Evolutionary conservation across 2,329 filamentous ascomycete species (phyloP), one percentile per base, ranked within the genome.

Genomic region (Penicillium sp.): DNA sequence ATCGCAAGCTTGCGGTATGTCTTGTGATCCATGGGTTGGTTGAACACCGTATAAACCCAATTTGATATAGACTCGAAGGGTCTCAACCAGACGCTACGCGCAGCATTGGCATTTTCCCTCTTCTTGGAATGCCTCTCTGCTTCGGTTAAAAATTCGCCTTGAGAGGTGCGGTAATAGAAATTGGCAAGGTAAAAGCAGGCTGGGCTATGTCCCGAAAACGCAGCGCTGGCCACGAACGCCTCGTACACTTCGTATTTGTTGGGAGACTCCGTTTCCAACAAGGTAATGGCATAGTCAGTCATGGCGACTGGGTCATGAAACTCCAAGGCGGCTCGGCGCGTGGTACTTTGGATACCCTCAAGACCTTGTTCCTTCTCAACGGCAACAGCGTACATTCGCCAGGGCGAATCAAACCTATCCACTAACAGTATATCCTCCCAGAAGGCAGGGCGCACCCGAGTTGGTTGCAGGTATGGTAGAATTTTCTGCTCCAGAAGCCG

Each of bases 161-260:
- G 59, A n/a, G 37, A 68, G 7, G 62, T 73, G 41, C 64, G 68
- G 49, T 67, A 72, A 56, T 76, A 77, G 53, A 70, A 71, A 43
- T 73, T 71, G 3, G 66, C 74, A 9, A 76, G 61, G 31, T 65
- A 67, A n/a, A 65, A 55, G 55, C 69, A 71, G 3, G 73, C 70
- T 6, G 62, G 53, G 2, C 35, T n/a, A 35, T 72, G 41, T 7
- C 68, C 67, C 3, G 62, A 53, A 14, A 67, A 65, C 1, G 73
- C 74, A 28, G 70, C 69, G 50, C 67, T 67, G 40, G 42, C 61
- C 68, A 76, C 69, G 51, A 61, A 70, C 50, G 70, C 59, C 57
- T 75, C 73, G 49, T 75, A 75, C 33, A 50, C 48, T 3, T 69
- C 64, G 41, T 62, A 55, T 33, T 70, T 45, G 16, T 35, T 7